Evolutionary conservation across 2,329 filamentous ascomycete species (phyloP), one percentile per base, ranked within the genome.

Genomic region (Colletotrichum spaethianum): DNA sequence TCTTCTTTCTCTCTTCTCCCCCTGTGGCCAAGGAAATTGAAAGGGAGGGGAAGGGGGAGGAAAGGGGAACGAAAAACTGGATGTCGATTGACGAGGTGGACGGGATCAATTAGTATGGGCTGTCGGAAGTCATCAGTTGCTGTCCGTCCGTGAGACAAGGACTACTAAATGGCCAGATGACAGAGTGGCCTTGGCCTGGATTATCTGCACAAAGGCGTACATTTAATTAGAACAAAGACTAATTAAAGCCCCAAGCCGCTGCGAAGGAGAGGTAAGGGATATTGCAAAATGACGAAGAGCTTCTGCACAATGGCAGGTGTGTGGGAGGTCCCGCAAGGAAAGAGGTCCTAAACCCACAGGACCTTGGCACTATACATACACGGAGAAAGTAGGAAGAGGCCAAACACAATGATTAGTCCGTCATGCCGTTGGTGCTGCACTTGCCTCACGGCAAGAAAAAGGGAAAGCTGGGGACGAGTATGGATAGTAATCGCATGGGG

Each of bases 171-270:
- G 26, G 18, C 2, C 14, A 16, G 50, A 55, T 55, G 28, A 33
- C 50, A 33, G 50, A 33, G 50, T 33, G 14, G 46, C 14, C 5
- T 28, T 28, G 46, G 26, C 46, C 16, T 3, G 26, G 28, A 18
- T 33, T 55, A 18, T 55, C 18, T 52, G 48, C 23, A 28, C 50
- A 55, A 55, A 28, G 20, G 14, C 28, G 3, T 55, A 11, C n/a
- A 28, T 33, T n/a, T 31, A 55, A 31, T 55, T 33, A 33, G 50
- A 55, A 33, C 50, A 55, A 55, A 52, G 48, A 28, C 48, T 52
- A 52, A 31, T 52, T 52, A 16, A 26, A 52, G 48, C 4, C 5
- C 28, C 28, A 2, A 28, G 14, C 20, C 12, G 38, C n/a, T 60
- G 57, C 57, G 20, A 44, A 38, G 26, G 26, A 60, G n/a, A 40